phyloP scores from a whole-genome alignment of 495 filamentous ascomycete genomes.

The Aspergillus leporis region DNA sequence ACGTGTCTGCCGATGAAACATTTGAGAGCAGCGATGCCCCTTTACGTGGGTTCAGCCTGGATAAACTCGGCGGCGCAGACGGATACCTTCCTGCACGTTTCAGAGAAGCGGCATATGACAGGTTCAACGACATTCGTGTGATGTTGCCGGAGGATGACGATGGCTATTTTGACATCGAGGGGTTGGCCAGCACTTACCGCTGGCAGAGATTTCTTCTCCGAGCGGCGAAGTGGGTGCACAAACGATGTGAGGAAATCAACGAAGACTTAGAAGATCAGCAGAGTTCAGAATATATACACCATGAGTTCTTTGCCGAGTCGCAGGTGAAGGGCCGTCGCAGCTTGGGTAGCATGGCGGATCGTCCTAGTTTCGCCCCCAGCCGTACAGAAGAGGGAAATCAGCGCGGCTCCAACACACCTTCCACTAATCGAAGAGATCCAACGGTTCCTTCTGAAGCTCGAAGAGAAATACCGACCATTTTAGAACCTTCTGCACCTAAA shows the following conservation, averaged over 20 bases:
- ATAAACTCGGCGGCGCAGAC: constrained; percentile 27
- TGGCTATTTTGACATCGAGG: constrained; percentile 24
- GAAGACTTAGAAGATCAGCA: constrained; percentile 20
- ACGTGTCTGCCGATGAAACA: constrained; percentile 17
- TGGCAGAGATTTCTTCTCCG: constrained; percentile 36
- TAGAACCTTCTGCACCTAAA: constrained; percentile 9
- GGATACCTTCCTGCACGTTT: constrained; percentile 35
- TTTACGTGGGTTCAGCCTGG: constrained; percentile 39
- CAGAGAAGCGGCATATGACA: constrained; percentile 32
- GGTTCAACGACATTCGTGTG: constrained; percentile 32
- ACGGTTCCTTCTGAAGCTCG: not conserved
- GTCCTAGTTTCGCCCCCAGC: not conserved
- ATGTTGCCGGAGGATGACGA: constrained; percentile 27
- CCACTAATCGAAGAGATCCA: not conserved
- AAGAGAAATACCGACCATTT: not conserved
- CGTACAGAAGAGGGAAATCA: not conserved
- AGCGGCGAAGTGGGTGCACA: constrained; percentile 36
- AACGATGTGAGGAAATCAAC: constrained; percentile 35
- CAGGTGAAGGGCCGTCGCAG: constrained; percentile 8
- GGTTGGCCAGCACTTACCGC: constrained; percentile 25
- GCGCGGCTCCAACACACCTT: not conserved
- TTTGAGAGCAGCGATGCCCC: constrained; percentile 12
- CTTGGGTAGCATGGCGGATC: constrained; percentile 11
- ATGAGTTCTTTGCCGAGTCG: constrained; percentile 12
- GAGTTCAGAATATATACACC: constrained; percentile 24